Evolutionary conservation across 352 stramenopile genomes (phyloP), one percentile per base, ranked within the genome.

Genomic region (Phytophthora kernoviae): DNA sequence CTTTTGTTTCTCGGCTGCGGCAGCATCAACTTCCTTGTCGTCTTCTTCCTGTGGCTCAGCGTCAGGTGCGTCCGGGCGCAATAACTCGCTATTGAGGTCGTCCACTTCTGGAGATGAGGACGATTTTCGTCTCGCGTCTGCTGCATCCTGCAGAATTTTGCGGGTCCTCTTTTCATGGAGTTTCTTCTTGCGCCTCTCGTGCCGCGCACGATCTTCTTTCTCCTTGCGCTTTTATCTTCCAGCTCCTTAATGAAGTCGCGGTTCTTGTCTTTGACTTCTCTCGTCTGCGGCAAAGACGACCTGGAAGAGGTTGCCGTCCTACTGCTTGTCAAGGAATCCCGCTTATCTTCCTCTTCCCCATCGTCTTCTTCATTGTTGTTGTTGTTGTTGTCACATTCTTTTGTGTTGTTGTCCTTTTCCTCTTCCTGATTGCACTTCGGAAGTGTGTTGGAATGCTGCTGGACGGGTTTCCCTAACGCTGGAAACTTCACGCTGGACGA

Each of bases 161-260:
- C 65, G 57, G 5, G 63, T 82, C 42, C 75, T 68, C 47, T 92
- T 91, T 24, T 81, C 68, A 20, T 88, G 83, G 18, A 80, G 64
- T 21, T 87, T 86, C 26, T 83, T 72, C 49, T 85, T 77, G 11
- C 82, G 68, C 41, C 65, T 57, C 40, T 87, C 72, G 14, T 82
- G 54, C 37, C 67, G 65, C 12, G 47, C 69, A 27, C 77, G 68
- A 0, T 81, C 68, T 36, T 90, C 76, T 18, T 81, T 84, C 54
- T 89, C 74, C n/a, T 79, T 77, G 2, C 70, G 58, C 63, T 90
- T 91, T 90, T 87, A 27, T 90, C 79, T 65, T 90, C 84, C 5
- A 93, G 56, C 12, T 81, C 79, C 20, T 82, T 84, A 46, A 91
- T 89, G 34, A 79, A 90, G 18, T 85, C 75, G 18, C 75, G 78